A percentile compares a stretch with the other conserved stretches of the same genome.
These are phyloP conservation scores for Jaapia argillacea DNA, from an alignment of 768 basidiomycete species.

Conservation along the genomic window DNA sequence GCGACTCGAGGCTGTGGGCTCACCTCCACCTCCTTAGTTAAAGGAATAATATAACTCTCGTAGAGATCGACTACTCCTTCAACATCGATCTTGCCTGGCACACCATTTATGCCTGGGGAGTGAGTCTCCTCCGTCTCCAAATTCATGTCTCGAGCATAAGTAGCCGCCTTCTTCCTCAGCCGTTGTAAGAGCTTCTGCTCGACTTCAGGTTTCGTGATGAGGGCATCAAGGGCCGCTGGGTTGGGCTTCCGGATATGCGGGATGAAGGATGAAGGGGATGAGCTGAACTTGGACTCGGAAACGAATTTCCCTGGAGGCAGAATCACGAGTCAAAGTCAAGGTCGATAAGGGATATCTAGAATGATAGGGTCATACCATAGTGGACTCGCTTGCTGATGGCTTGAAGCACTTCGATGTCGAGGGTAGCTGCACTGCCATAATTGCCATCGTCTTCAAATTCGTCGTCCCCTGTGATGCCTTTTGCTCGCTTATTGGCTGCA, in stretches of 20 bases:
- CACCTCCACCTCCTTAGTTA: slow-evolving; percentile 99
- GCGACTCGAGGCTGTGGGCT: too few species aligned
- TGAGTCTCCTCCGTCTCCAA: not conserved
- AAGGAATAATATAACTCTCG: slow-evolving; percentile 89
- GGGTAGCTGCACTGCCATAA: slow-evolving; percentile 90
- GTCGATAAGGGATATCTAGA: not conserved
- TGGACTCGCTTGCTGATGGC: slow-evolving; percentile 98
- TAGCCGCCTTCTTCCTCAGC: slow-evolving; percentile 74
- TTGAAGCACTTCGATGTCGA: slow-evolving; percentile 95
- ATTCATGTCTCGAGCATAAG: slow-evolving; percentile 26
- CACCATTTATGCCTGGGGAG: slow-evolving; percentile 13
- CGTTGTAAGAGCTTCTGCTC: slow-evolving; percentile 77
- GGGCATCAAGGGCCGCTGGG: slow-evolving; percentile 61
- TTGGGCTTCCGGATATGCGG: slow-evolving; percentile 84
- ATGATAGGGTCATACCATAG: slow-evolving; percentile 55
- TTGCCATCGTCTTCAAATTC: slow-evolving; percentile 93
- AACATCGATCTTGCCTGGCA: slow-evolving; percentile 71
- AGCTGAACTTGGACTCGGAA: slow-evolving; percentile 93
- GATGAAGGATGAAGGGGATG: slow-evolving; percentile 78
- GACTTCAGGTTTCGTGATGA: slow-evolving; percentile 98
- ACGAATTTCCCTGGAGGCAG: slow-evolving; percentile 83
- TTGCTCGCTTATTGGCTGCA: slow-evolving; percentile 52
- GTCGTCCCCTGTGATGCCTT: slow-evolving; percentile 54
- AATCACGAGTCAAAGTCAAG: not conserved
- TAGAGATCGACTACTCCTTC: slow-evolving; percentile 92